phyloP scores from a whole-genome alignment of 257 asterid species.

The Przewalskia tangutica region DNA sequence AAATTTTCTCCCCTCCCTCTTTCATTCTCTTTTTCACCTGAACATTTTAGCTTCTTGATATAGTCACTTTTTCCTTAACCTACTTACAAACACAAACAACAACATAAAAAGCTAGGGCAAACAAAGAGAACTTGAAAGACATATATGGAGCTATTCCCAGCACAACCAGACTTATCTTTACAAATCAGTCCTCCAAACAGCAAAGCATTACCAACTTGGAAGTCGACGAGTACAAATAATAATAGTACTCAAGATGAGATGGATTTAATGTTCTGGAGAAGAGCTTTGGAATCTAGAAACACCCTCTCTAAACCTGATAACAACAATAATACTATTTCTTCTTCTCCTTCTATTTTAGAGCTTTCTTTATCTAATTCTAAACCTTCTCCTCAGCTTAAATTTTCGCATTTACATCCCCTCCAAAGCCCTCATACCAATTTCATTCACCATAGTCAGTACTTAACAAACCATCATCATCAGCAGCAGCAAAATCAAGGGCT shows the following conservation, averaged over 20 bases:
- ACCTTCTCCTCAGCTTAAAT: slow-evolving; percentile 14
- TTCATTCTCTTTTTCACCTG: too few relatives aligned
- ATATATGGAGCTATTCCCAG: slow-evolving; percentile 75
- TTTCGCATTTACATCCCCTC: slow-evolving; percentile 21
- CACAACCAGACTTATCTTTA: slow-evolving; percentile 77
- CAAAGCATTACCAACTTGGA: slow-evolving; percentile 47
- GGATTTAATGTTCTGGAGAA: slow-evolving; percentile 53
- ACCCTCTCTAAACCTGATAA: not conserved
- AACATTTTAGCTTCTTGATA: not conserved
- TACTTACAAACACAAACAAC: slow-evolving; percentile 15
- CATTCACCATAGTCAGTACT: slow-evolving; percentile 20
- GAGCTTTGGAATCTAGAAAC: slow-evolving; percentile 53
- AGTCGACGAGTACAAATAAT: not conserved
- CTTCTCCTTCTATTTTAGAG: slow-evolving; percentile 9
- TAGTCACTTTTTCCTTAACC: not conserved
- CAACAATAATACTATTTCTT: not conserved
- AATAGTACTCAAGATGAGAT: slow-evolving; percentile 26
- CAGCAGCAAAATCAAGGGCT: not conserved
- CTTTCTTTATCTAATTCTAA: slow-evolving; percentile 31
- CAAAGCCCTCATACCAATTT: slow-evolving; percentile 17
- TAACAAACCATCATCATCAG: too few relatives aligned
- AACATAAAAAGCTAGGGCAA: not conserved
- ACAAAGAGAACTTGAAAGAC: not conserved
- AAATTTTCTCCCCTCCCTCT: not conserved
- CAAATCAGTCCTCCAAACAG: slow-evolving; percentile 71